Evolutionary conservation across 192 early-diverging fungal species (phyloP), one percentile per base, ranked within the genome.

Genomic region (Linnemannia hyalina): DNA sequence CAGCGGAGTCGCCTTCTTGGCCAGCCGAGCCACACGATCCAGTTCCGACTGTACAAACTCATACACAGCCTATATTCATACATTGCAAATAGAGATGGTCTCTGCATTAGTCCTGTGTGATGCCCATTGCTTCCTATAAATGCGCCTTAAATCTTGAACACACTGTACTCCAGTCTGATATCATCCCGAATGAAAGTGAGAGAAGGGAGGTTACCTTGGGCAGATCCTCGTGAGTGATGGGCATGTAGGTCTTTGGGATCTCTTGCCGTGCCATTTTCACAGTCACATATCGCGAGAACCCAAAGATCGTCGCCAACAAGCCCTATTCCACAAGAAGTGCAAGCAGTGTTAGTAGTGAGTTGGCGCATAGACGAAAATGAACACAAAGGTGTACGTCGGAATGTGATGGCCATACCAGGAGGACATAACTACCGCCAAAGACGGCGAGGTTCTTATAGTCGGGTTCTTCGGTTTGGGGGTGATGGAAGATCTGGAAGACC

Each of bases 241-340:
- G 90, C 68, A 91, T 81, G 47, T 90, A 91, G 1, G 89, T 70
- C 65, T 93, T 93, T 63, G 92, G 92, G 38, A 93, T 93, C 55
- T 88, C 88, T 35, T 78, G 80, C 36, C 90, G 73, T n/a, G 90
- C 84, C 68, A 84, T 75, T 68, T 89, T 89, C 11, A 91, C 89
- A 29, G 81, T 90, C 9, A 90, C 76, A 42, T 91, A 78, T 5
- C 92, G 91, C 60, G 89, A 88, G 73, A 89, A 91, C 6, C 89
- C 88, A 83, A 92, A 88, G 13, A 90, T 86, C 4, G 89, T 80
- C 6, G 91, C 80, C 11, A 89, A 29, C 35, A 93, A 35, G 8
- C 90, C 90, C 92, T 93, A 79, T 42, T n/a, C 36, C 15, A 38
- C 29, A 26, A 77, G 40, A 60, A 68, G 18, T 16, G 52, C 6